These are phyloP conservation scores for Osmozyma mogii DNA, from an alignment of 805 yeast genomes.

Conservation along the genomic window DNA sequence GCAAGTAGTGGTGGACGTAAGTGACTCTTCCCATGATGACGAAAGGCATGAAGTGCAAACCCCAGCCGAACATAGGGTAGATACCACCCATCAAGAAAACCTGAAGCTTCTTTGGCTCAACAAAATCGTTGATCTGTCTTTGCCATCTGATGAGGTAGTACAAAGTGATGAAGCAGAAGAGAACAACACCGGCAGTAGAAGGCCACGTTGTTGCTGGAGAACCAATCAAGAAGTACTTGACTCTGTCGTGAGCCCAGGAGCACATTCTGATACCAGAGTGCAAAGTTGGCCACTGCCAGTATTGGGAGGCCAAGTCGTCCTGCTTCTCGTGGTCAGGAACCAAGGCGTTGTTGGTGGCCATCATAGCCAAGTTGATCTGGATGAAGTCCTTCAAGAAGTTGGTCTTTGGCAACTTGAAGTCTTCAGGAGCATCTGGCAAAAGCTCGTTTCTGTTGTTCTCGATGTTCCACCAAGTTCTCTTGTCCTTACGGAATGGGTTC, in stretches of 20 bases:
- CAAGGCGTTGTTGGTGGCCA: conserved; percentile 77
- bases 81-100: conserved; percentile 63
- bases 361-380: conserved; percentile 75
- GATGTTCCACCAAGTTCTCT: conserved; percentile 84
- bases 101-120: conserved; percentile 38
- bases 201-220: conserved; percentile 69
- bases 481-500: conserved; percentile 62
- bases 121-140: conserved; percentile 57
- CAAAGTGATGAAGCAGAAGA: conserved; percentile 41
- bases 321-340: conserved; percentile 71
- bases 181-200: conserved; percentile 51
- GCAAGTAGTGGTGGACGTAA: conserved; percentile 92
- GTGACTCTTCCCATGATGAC: conserved; percentile 93
- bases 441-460: conserved; percentile 58
- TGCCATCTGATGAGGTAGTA: conserved; percentile 51
- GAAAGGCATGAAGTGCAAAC: conserved; percentile 81
- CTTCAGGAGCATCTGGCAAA: conserved; percentile 53
- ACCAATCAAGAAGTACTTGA: conserved; percentile 60
- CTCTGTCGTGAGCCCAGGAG: conserved; percentile 53
- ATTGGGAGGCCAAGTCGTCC: conserved; percentile 62
- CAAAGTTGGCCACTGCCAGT: conserved; percentile 90
- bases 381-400: conserved; percentile 70
- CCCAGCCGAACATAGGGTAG: conserved; percentile 87
- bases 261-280: conserved; percentile 70
- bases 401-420: conserved; percentile 64